Percentiles rank a stretch among this genome's conserved stretches.
These are phyloP conservation scores for Scalesia atractyloides DNA, from an alignment of 129 eudicot species.

Conservation along the genomic window DNA sequence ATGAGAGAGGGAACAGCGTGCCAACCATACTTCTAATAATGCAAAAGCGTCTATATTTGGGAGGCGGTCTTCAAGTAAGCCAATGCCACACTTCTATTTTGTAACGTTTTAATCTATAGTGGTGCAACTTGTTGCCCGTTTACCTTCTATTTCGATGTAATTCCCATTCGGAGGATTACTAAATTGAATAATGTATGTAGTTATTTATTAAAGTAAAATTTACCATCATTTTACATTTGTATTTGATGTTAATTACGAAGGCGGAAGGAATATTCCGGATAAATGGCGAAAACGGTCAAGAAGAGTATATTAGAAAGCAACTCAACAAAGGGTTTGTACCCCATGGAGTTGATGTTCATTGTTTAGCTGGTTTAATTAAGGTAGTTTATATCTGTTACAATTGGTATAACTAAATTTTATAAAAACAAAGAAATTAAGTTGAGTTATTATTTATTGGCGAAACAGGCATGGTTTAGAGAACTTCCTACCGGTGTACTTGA, in stretches of 20 bases:
- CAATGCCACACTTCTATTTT: background rate
- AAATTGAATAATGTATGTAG: too few species aligned
- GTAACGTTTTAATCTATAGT: background rate
- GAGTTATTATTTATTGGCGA: constrained; percentile 7
- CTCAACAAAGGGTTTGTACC: constrained; percentile 77
- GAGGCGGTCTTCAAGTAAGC: constrained; percentile 87
- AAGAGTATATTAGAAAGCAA: constrained; percentile 68
- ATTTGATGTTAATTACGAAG: constrained; percentile 32
- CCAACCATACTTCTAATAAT: constrained; percentile 86
- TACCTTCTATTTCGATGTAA: too few species aligned
- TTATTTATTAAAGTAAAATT: background rate
- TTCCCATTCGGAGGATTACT: too few species aligned
- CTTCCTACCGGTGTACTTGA: constrained; percentile 93
- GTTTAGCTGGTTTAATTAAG: constrained; percentile 92
- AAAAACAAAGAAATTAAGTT: background rate
- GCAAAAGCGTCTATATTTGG: constrained; percentile 77
- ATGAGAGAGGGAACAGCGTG: constrained; percentile 76
- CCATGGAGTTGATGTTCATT: constrained; percentile 81
- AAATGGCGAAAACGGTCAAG: constrained; percentile 75
- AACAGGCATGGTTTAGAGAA: constrained; percentile 97
- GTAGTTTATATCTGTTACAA: constrained; percentile 29
- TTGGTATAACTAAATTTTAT: background rate
- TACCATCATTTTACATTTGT: background rate
- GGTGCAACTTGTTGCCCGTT: too few species aligned
- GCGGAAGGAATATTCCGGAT: constrained; percentile 95